A percentile compares a stretch with the other conserved stretches of the same genome.
phyloP scores from a whole-genome alignment of 1,284 basidiomycete genomes.

The Leccinum pachyderme region DNA sequence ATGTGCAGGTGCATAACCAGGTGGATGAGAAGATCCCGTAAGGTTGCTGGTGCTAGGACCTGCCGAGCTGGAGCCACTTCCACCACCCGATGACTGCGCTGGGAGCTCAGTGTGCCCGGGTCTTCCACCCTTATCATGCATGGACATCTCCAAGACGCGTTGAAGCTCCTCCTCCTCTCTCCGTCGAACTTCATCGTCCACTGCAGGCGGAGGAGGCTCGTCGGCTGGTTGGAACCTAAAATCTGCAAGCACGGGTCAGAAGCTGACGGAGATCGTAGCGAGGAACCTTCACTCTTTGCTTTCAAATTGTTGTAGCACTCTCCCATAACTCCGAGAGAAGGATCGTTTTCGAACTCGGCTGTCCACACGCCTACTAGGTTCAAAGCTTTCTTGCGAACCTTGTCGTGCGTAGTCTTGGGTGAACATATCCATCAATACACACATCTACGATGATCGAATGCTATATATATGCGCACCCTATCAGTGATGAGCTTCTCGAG shows the following conservation, averaged over 20 bases:
- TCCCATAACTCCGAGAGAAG: constrained; percentile 86
- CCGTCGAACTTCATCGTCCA: constrained; percentile 77
- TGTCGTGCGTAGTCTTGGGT: constrained; percentile 80
- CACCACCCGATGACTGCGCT: constrained; percentile 37
- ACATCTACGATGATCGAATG: not conserved
- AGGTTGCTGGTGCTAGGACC: constrained; percentile 11
- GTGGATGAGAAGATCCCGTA: constrained; percentile 35
- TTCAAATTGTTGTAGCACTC: constrained; percentile 85
- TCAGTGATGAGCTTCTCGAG: constrained; percentile 86
- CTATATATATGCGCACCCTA: constrained; percentile 49
- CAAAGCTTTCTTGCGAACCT: constrained; percentile 79
- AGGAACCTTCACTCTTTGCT: constrained; percentile 62
- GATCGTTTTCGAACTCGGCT: constrained; percentile 78
- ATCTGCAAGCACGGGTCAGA: constrained; percentile 41
- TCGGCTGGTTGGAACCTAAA: constrained; percentile 67
- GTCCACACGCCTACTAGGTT: constrained; percentile 83
- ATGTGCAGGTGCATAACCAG: constrained; percentile 46
- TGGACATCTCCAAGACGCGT: constrained; percentile 84
- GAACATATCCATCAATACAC: constrained; percentile 3
- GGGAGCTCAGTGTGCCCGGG: constrained; percentile 47
- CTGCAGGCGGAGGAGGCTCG: constrained; percentile 66
- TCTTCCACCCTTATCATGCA: constrained; percentile 84
- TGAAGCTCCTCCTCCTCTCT: constrained; percentile 93
- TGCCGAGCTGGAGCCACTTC: constrained; percentile 36
- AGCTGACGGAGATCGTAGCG: not conserved